A percentile compares a stretch with the other conserved stretches of the same genome.
Evolutionary conservation across 495 filamentous ascomycete species (phyloP).

Genomic region (Annulohypoxylon stygium): DNA sequence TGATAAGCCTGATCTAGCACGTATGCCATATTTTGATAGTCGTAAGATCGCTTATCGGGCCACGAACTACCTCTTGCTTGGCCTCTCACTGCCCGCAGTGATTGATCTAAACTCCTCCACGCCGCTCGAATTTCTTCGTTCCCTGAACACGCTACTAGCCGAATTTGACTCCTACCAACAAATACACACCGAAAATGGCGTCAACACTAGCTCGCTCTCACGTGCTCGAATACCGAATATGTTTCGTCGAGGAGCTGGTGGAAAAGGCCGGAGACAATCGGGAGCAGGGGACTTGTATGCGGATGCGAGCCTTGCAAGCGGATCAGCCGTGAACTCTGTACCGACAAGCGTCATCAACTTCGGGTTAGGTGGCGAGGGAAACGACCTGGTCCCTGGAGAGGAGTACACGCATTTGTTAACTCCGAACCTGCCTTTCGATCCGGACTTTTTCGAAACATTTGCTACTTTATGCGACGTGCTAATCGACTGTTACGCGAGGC

Average conservation of each 20-base stretch:
- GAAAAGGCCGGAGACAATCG: constrained; percentile 79
- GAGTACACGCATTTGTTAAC: constrained; percentile 91
- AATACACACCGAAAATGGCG: constrained; percentile 82
- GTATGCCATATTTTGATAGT: constrained; percentile 85
- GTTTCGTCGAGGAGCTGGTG: constrained; percentile 79
- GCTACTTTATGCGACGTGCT: constrained; percentile 96
- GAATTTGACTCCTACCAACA: constrained; percentile 96
- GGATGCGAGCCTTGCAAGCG: constrained; percentile 59
- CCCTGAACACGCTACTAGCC: constrained; percentile 84
- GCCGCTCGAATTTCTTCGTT: constrained; percentile 85
- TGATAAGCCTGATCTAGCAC: constrained; percentile 81
- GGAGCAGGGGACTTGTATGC: constrained; percentile 72
- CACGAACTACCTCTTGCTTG: constrained; percentile 92
- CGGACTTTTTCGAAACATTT: constrained; percentile 97
- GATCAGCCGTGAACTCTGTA: constrained; percentile 49
- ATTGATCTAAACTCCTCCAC: constrained; percentile 85
- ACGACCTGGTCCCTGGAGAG: constrained; percentile 73
- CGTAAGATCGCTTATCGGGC: constrained; percentile 86
- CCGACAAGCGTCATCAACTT: constrained; percentile 61
- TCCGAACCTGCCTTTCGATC: constrained; percentile 94
- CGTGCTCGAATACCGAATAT: constrained; percentile 86
- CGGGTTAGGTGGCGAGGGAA: constrained; percentile 54
- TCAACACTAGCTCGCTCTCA: constrained; percentile 75
- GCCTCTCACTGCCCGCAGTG: constrained; percentile 88
- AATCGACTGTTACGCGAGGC: constrained; percentile 88